Evolutionary conservation across 2,329 filamentous ascomycete species (phyloP).

Genomic region (Beauveria sp.): DNA sequence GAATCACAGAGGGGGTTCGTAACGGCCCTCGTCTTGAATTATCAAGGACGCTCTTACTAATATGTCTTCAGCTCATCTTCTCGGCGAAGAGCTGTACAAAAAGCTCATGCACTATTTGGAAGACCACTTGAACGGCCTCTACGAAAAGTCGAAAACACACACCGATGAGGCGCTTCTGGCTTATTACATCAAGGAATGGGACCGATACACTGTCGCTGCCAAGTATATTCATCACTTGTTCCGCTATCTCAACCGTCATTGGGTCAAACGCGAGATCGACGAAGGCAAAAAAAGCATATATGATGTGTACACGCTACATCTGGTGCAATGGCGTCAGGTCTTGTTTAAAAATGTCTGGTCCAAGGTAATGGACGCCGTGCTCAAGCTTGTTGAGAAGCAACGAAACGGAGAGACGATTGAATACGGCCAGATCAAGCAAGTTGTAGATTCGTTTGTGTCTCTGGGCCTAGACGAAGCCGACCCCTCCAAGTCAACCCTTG

Average conservation of each 20-base stretch:
- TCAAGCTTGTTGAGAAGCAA: slow-evolving; percentile 95
- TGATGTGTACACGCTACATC: slow-evolving; percentile 93
- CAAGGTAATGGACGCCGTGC: slow-evolving; percentile 90
- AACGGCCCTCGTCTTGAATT: neutral
- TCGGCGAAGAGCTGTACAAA: slow-evolving; percentile 93
- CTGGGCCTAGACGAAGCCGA: slow-evolving; percentile 91
- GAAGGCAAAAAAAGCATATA: slow-evolving; percentile 98
- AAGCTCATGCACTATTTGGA: slow-evolving; percentile 82
- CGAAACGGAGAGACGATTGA: slow-evolving; percentile 97
- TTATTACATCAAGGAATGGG: slow-evolving; percentile 97
- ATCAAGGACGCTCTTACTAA: neutral
- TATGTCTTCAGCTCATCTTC: slow-evolving; percentile 63
- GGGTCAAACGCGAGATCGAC: slow-evolving; percentile 98
- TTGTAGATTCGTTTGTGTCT: slow-evolving; percentile 94
- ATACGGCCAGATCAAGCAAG: slow-evolving; percentile 91
- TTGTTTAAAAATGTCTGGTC: slow-evolving; percentile 77
- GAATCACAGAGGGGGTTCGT: slow-evolving; percentile 53
- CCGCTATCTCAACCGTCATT: slow-evolving; percentile 91
- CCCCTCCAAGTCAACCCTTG: slow-evolving; percentile 85
- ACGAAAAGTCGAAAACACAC: slow-evolving; percentile 67
- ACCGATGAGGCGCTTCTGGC: slow-evolving; percentile 81
- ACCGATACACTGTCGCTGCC: slow-evolving; percentile 86
- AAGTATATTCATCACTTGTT: slow-evolving; percentile 98
- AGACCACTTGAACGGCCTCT: slow-evolving; percentile 64
- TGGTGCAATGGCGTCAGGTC: slow-evolving; percentile 91